Evolutionary conservation across 2,329 filamentous ascomycete genomes (phyloP).

Genomic region (Ophiostoma angusticollis): DNA sequence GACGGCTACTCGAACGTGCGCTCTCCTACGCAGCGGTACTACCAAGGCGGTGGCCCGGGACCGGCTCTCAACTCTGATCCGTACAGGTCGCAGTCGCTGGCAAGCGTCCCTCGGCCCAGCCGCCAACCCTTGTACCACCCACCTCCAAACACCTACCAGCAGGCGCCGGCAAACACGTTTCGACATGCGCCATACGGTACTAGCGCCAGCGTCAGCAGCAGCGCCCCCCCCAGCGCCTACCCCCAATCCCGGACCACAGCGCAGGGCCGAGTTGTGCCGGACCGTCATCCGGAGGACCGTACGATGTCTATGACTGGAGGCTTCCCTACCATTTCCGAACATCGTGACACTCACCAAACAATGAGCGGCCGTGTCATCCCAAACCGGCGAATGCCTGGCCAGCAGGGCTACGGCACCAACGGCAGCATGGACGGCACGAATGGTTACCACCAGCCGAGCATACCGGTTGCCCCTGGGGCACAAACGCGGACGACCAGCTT

Average conservation of each 20-base stretch:
- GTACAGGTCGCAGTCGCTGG: constrained; percentile 88
- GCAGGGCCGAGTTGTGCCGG: constrained; percentile 81
- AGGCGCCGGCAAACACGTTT: constrained; percentile 60
- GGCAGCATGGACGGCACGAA: constrained; percentile 19
- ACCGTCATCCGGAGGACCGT: constrained; percentile 70
- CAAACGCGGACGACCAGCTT: constrained; percentile 40
- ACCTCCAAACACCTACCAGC: constrained; percentile 46
- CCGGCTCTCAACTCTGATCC: constrained; percentile 73
- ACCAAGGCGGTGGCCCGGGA: constrained; percentile 46
- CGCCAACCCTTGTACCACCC: constrained; percentile 55
- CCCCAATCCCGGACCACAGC: constrained; percentile 66
- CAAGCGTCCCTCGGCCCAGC: constrained; percentile 47
- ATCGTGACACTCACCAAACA: constrained; percentile 73
- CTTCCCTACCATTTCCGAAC: constrained; percentile 49
- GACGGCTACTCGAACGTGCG: constrained; percentile 29
- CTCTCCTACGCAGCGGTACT: constrained; percentile 43
- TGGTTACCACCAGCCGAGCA: constrained; percentile 20
- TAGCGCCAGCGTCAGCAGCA: constrained; percentile 27
- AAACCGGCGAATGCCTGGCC: constrained; percentile 42
- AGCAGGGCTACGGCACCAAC: constrained; percentile 16
- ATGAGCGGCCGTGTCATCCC: constrained; percentile 90
- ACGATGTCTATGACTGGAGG: constrained; percentile 90
- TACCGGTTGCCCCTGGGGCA: constrained; percentile 27
- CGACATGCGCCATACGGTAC: constrained; percentile 68
- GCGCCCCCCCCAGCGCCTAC: constrained; percentile 1